Evolutionary conservation across 2,329 filamentous ascomycete species (phyloP).

Genomic region (Neonectria hederae): DNA sequence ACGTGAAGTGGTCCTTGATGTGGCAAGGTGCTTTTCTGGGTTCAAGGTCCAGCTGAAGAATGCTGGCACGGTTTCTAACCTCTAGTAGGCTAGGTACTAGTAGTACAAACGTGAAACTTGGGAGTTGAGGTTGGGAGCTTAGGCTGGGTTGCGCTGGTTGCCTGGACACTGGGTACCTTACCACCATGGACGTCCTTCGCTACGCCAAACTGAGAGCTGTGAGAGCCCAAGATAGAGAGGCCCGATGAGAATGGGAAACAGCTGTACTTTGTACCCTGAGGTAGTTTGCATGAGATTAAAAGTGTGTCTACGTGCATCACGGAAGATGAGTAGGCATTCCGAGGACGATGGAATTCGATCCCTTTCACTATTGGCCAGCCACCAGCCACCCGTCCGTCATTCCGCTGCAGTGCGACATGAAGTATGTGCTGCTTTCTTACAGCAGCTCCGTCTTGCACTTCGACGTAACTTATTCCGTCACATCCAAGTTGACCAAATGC

Average conservation of each 20-base stretch:
- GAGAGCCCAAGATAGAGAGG: not conserved
- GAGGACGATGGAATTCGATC: not conserved
- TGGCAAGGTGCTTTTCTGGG: too few species aligned
- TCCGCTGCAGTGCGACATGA: conserved; percentile 8
- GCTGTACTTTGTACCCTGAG: too few species aligned
- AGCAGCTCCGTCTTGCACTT: not conserved
- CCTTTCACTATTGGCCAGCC: not conserved
- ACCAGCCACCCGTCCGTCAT: conserved; percentile 7
- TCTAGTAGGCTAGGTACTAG: not conserved
- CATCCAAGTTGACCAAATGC: not conserved
- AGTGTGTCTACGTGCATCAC: not conserved
- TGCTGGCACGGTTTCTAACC: not conserved
- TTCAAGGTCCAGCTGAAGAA: not conserved
- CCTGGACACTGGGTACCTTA: not conserved
- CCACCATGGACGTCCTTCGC: not conserved
- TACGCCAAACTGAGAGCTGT: not conserved
- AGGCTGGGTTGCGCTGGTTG: too few species aligned
- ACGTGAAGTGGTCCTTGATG: not conserved
- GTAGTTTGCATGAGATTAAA: not conserved
- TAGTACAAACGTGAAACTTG: not conserved
- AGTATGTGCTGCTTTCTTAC: too few species aligned
- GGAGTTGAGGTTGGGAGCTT: not conserved
- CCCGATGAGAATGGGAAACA: not conserved
- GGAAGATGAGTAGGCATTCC: not conserved
- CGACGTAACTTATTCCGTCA: not conserved